Evolutionary conservation across 768 basidiomycete genomes (phyloP).

Genomic region (Tulasnella sp.): DNA sequence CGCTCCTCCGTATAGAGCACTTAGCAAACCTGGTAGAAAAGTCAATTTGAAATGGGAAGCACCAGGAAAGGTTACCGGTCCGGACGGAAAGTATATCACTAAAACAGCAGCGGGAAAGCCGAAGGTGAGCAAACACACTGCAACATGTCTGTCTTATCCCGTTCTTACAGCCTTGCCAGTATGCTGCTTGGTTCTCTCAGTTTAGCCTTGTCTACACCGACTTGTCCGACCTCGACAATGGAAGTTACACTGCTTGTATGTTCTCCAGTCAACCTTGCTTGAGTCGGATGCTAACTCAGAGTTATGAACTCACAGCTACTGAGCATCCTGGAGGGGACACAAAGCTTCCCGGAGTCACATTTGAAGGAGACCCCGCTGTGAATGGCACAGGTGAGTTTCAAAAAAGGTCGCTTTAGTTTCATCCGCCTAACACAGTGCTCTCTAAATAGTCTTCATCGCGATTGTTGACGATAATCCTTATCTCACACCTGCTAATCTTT

Average conservation of each 20-base stretch:
- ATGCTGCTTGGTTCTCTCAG: constrained; percentile 46
- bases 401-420: no score
- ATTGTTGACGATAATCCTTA: constrained; percentile 37
- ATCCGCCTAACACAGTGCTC: no score
- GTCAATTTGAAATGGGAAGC: constrained; percentile 42
- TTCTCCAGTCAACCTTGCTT: no score
- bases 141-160: not conserved
- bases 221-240: constrained; percentile 31
- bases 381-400: no score
- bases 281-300: no score
- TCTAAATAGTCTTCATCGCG: constrained; percentile 41
- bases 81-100: constrained; percentile 41
- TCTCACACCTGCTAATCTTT: constrained; percentile 48
- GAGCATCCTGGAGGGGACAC: no score
- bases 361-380: constrained; percentile 30
- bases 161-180: constrained; percentile 25
- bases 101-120: constrained; percentile 33
- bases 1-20: constrained; percentile 28
- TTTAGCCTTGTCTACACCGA: constrained; percentile 48
- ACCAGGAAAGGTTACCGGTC: constrained; percentile 40
- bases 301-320: no score
- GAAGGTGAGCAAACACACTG: constrained; percentile 24
- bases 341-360: constrained; percentile 41
- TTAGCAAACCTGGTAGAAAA: constrained; percentile 33
- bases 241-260: constrained; percentile 32